Conservation (phyloP, 2,329 filamentous ascomycete species). For the Cladophialophora immunda region DNA sequence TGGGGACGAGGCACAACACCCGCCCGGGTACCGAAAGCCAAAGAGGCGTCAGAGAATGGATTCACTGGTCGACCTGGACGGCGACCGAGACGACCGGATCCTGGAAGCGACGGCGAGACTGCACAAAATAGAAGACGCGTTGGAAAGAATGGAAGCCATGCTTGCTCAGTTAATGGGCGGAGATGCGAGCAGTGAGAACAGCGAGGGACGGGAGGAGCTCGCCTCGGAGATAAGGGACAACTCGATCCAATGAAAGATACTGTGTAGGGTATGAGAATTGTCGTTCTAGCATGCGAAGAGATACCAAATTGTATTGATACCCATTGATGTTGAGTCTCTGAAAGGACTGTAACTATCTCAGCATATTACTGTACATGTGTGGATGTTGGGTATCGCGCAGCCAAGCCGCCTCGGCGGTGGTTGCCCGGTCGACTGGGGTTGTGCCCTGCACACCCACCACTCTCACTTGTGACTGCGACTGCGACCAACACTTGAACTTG, state of each 20-base stretch:
- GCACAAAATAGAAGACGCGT: conserved; percentile 38
- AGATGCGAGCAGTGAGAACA: conserved; percentile 31
- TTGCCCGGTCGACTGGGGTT: conserved; percentile 21
- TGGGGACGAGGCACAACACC: conserved; percentile 28
- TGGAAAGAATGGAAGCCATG: conserved; percentile 39
- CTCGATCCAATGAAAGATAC: conserved; percentile 22
- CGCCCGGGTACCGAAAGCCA: conserved; percentile 26
- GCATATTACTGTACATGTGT: neutral
- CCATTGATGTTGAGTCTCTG: conserved; percentile 4
- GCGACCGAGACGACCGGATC: conserved; percentile 26
- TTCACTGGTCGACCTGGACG: conserved; percentile 32
- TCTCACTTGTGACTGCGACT: neutral
- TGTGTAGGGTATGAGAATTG: neutral
- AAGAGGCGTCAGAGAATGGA: conserved; percentile 34
- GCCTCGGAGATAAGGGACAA: conserved; percentile 20
- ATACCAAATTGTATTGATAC: conserved; percentile 3
- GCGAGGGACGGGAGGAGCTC: conserved; percentile 29
- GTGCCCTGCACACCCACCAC: neutral
- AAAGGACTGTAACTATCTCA: no score
- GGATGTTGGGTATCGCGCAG: neutral
- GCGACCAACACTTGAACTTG: neutral
- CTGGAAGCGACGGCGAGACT: conserved; percentile 39
- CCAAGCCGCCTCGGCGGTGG: conserved; percentile 4
- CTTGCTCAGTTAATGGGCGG: conserved; percentile 33
- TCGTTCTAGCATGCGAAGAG: conserved; percentile 19